These are phyloP conservation scores for Diophrys sp. DNA, from an alignment of 73 alveolate genomes.

Conservation along the genomic window DNA sequence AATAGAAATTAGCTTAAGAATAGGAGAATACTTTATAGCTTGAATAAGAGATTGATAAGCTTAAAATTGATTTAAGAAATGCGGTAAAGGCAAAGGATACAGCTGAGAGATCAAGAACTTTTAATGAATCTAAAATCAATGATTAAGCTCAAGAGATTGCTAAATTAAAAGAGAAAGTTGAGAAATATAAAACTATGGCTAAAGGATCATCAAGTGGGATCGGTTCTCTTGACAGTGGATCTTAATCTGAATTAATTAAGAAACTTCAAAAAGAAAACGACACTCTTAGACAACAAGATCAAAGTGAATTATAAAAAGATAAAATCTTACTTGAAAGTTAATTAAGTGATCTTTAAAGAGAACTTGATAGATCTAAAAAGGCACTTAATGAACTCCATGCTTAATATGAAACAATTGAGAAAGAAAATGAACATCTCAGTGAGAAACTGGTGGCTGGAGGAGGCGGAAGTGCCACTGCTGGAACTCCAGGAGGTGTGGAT, in stretches of 20 bases:
- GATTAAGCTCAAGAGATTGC: background rate
- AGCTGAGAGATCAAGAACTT: background rate
- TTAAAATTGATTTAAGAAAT: background rate
- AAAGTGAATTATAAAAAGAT: background rate
- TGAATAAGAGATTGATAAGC: background rate
- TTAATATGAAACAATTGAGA: background rate
- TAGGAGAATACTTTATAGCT: background rate
- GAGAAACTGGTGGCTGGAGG: background rate
- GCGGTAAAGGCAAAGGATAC: background rate
- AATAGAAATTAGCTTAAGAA: background rate
- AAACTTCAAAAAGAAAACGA: background rate
- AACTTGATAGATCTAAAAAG: background rate
- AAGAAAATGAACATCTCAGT: background rate
- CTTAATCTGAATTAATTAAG: background rate
- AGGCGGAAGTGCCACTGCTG: background rate
- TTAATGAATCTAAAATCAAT: background rate
- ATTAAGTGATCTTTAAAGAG: background rate
- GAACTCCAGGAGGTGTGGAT: background rate
- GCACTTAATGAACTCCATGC: background rate
- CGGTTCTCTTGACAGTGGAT: too few species aligned
- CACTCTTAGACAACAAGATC: background rate
- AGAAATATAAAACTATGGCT: background rate
- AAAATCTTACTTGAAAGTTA: background rate
- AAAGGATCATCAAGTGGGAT: background rate
- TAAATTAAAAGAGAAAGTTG: background rate